These are phyloP conservation scores for Rhizopogon vesiculosus DNA, from an alignment of 768 basidiomycete species.

Conservation along the genomic window DNA sequence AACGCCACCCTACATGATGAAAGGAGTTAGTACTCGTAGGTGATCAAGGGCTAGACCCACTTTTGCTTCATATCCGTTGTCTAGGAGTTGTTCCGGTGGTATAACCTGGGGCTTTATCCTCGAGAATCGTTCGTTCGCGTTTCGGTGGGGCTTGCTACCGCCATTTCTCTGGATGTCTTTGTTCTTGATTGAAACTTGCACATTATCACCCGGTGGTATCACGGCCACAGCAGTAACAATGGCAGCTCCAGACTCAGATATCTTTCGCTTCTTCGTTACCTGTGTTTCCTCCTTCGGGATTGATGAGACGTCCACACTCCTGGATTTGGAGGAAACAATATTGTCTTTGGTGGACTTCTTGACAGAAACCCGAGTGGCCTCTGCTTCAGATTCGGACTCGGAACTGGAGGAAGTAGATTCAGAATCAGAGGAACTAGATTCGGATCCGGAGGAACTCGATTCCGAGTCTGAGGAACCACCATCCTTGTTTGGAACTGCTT, in stretches of 20 bases:
- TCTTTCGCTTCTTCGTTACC: conserved; percentile 59
- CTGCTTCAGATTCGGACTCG: not conserved
- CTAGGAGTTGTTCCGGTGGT: conserved; percentile 30
- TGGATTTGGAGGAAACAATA: conserved; percentile 15
- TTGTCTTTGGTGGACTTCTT: not conserved
- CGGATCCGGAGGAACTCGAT: not conserved
- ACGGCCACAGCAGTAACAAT: conserved; percentile 40
- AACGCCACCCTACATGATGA: conserved; percentile 47
- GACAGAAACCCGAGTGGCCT: conserved; percentile 4
- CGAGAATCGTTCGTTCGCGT: conserved; percentile 67
- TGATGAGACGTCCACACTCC: conserved; percentile 6
- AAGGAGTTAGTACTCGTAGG: not conserved
- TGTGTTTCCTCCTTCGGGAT: conserved; percentile 14
- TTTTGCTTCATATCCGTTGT: conserved; percentile 82
- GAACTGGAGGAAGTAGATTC: conserved; percentile 3
- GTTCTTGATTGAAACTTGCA: not conserved
- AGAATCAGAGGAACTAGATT: conserved; percentile 12
- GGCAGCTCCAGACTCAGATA: conserved; percentile 44
- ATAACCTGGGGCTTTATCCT: conserved; percentile 69
- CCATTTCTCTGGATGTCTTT: conserved; percentile 4
- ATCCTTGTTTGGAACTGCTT: not conserved
- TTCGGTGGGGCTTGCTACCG: conserved; percentile 26
- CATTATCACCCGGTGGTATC: conserved; percentile 1
- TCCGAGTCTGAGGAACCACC: not conserved
- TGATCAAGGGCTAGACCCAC: conserved; percentile 34